phyloP scores from a whole-genome alignment of 768 basidiomycete species.

The Botryobasidium botryosum region DNA sequence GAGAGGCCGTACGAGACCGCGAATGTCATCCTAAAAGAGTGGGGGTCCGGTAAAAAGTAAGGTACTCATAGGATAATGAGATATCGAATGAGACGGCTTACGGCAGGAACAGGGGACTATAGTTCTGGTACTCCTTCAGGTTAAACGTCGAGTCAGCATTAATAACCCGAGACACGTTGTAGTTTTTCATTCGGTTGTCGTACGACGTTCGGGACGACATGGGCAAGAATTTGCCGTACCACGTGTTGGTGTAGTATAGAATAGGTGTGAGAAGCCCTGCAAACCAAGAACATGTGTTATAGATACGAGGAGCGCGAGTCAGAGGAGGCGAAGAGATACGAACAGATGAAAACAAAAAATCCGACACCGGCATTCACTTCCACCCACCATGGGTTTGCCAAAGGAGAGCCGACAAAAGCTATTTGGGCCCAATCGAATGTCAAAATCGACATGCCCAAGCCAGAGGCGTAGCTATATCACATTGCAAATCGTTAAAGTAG shows the following conservation, averaged over 20 bases:
- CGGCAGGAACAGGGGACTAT: slow-evolving; percentile 71
- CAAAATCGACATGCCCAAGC: slow-evolving; percentile 63
- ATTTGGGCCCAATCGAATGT: slow-evolving; percentile 33
- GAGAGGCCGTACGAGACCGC: slow-evolving; percentile 53
- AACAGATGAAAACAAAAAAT: slow-evolving; percentile 40
- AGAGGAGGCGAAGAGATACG: neutral
- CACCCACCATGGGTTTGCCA: slow-evolving; percentile 48
- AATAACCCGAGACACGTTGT: slow-evolving; percentile 43
- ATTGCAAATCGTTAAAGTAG: no score
- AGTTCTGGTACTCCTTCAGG: slow-evolving; percentile 45
- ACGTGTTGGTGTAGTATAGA: slow-evolving; percentile 29
- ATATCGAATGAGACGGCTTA: no score
- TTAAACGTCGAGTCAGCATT: slow-evolving; percentile 45
- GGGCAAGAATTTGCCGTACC: slow-evolving; percentile 39
- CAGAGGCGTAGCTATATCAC: slow-evolving; percentile 40
- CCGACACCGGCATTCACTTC: slow-evolving; percentile 24
- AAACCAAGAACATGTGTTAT: slow-evolving; percentile 11
- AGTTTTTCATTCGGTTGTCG: slow-evolving; percentile 36
- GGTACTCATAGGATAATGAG: slow-evolving; percentile 15
- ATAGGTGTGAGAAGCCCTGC: slow-evolving; percentile 31
- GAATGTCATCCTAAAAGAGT: slow-evolving; percentile 32
- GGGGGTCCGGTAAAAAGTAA: no score
- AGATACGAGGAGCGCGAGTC: neutral
- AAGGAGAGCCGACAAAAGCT: slow-evolving; percentile 52
- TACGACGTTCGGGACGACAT: slow-evolving; percentile 16